phyloP scores from a whole-genome alignment of 2,329 filamentous ascomycete species.

The Verticillium nubilum region DNA sequence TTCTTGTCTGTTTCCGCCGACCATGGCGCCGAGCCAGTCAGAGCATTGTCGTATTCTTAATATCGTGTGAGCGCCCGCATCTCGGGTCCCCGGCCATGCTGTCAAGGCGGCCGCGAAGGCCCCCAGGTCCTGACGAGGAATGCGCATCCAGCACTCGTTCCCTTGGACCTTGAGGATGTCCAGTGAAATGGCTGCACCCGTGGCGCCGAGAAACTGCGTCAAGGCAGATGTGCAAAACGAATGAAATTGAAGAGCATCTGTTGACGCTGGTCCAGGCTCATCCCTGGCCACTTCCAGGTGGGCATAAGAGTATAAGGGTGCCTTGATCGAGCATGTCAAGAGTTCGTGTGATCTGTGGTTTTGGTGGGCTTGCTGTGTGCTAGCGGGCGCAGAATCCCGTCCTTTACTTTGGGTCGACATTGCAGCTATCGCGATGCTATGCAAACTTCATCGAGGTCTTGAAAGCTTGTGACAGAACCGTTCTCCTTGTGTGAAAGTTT shows the following conservation, averaged over 20 bases:
- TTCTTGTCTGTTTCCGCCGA: slow-evolving; percentile 40
- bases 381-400: not conserved
- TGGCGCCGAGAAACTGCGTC: slow-evolving; percentile 63
- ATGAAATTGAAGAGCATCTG: slow-evolving; percentile 60
- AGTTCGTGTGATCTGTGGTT: slow-evolving; percentile 41
- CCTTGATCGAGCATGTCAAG: slow-evolving; percentile 43
- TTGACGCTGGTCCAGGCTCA: slow-evolving; percentile 13
- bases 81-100: slow-evolving; percentile 51
- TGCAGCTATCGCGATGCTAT: not conserved
- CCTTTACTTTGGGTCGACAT: slow-evolving; percentile 8
- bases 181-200: slow-evolving; percentile 60
- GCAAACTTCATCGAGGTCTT: not conserved
- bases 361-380: slow-evolving; percentile 4
- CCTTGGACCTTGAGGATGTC: slow-evolving; percentile 62
- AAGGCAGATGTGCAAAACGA: slow-evolving; percentile 60
- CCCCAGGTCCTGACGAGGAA: slow-evolving; percentile 55
- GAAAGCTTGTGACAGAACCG: no score
- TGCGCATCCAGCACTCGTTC: slow-evolving; percentile 55
- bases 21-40: slow-evolving; percentile 58
- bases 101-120: slow-evolving; percentile 60
- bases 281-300: slow-evolving; percentile 44
- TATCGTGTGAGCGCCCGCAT: slow-evolving; percentile 37
- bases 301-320: slow-evolving; percentile 50
- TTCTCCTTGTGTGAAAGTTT: not conserved
- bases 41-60: slow-evolving; percentile 53